Evolutionary conservation across 192 early-diverging fungal genomes (phyloP), one percentile per base, ranked within the genome.

Genomic region (Gaertneriomyces semiglobifer): DNA sequence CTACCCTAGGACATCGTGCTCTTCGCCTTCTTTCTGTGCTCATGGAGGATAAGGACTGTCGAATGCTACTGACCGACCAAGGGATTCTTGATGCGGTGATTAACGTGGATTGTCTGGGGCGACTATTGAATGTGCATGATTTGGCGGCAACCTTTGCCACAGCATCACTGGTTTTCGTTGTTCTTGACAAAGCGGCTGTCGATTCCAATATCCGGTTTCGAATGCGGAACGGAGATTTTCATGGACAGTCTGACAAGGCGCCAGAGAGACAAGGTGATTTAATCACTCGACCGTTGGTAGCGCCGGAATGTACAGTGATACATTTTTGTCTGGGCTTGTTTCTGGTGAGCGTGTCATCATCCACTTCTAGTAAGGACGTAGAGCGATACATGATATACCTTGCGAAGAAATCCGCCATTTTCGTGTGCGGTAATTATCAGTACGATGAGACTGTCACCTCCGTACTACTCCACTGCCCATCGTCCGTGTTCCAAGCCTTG

Each of bases 151-250:
- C 55, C 19, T 45, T 7, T n/a, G 5, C 41, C 12, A 61, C 44
- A 0, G 19, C 40, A 6, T 11, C 41, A 1, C 45, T 66, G n/a
- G 44, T 66, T 9, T 66, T 66, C 18, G 11, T 19, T 5, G 40
- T 47, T 5, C 55, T 66, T 7, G 52, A 44, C 44, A 40, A 19
- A 4, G 11, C 43, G 9, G 65, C 65, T 9, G 38, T 16, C 11
- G 39, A 56, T 7, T 66, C 65, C 10, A 53, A 53, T 18, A 47
- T 66, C 54, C 65, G 65, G 20, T 66, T 58, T 45, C 56, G 20
- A 12, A 58, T 66, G 65, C 39, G 65, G 38, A 55, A 66, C 45
- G 65, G 65, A 38, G 48, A n/a, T n/a, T 50, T 50, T 18, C 48
- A n/a, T 12, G 48, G 11, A 51, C 14, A 45, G 65, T 44, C 25